Conservation (phyloP, 2,329 filamentous ascomycete species). For the Claviceps spartinae region DNA sequence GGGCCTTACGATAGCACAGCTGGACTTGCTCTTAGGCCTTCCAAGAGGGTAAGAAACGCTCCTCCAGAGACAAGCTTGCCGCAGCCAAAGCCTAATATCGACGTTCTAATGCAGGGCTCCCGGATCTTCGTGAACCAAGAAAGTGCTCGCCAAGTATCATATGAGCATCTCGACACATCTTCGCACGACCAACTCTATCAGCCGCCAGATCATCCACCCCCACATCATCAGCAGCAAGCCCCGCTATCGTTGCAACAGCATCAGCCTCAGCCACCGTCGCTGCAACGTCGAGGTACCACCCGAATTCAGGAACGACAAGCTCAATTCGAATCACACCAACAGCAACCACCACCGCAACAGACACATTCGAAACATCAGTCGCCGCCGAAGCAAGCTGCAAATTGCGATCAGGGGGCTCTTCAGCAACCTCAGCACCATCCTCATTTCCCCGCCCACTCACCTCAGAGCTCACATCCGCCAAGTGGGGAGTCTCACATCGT, state of each 20-base stretch:
- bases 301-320: conserved; percentile 23
- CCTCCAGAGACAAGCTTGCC: conserved; percentile 30
- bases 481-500: conserved; percentile 21
- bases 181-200: conserved; percentile 34
- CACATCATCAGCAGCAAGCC: conserved; percentile 19
- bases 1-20: conserved; percentile 34
- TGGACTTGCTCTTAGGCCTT: conserved; percentile 38
- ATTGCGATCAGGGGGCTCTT: conserved; percentile 18
- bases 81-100: conserved; percentile 21
- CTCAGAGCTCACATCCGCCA: conserved; percentile 20
- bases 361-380: conserved; percentile 1
- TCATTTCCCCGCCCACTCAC: conserved; percentile 9
- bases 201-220: conserved; percentile 14
- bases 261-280: conserved; percentile 16
- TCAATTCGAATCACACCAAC: conserved; percentile 6
- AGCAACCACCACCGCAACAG: conserved; percentile 1
- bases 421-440: conserved; percentile 17
- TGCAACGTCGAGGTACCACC: conserved; percentile 11
- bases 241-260: conserved; percentile 14
- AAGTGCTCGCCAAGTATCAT: conserved; percentile 35
- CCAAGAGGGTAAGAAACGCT: conserved; percentile 41
- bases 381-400: conserved; percentile 20
- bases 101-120: conserved; percentile 26
- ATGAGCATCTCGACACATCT: conserved; percentile 27
- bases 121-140: conserved; percentile 19